Conservation (phyloP, 306 rosid genomes). For the Styphnolobium japonicum region DNA sequence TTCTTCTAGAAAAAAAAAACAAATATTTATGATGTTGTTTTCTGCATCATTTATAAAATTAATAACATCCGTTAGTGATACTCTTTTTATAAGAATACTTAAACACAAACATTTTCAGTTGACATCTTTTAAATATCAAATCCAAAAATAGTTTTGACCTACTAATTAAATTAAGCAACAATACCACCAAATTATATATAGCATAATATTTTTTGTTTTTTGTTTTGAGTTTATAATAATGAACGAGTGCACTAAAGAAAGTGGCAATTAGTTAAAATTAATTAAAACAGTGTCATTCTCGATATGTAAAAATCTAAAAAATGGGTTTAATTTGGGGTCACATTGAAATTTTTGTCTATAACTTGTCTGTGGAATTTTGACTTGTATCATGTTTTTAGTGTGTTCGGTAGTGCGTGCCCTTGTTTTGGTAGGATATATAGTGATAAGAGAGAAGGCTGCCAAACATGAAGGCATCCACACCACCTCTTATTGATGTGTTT, state of each 20-base stretch:
- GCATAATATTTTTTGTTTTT: not conserved
- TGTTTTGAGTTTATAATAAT: not conserved
- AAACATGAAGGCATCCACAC: constrained; percentile 11
- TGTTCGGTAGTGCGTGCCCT: constrained; percentile 25
- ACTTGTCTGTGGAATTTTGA: constrained; percentile 13
- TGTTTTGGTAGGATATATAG: not conserved
- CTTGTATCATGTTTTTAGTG: constrained; percentile 13
- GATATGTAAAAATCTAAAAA: not conserved
- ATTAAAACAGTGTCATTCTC: not conserved
- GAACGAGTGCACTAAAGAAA: not conserved
- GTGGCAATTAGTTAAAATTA: not conserved
- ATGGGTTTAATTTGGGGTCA: not conserved
- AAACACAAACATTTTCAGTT: not conserved
- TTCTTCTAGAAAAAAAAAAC: not conserved
- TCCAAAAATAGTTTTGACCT: not conserved
- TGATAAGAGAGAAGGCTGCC: not conserved
- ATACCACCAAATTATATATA: not conserved
- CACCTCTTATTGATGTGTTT: not conserved
- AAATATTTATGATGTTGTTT: not conserved
- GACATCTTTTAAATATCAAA: not conserved
- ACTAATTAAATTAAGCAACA: not conserved
- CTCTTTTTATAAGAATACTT: not conserved
- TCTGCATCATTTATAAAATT: not conserved
- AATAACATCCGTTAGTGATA: too few species aligned
- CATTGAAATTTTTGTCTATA: not conserved